Percentiles rank a stretch among this genome's conserved stretches.
Conservation (phyloP, 108 stramenopile genomes). For the Pseudonitzschia delicatissima region DNA sequence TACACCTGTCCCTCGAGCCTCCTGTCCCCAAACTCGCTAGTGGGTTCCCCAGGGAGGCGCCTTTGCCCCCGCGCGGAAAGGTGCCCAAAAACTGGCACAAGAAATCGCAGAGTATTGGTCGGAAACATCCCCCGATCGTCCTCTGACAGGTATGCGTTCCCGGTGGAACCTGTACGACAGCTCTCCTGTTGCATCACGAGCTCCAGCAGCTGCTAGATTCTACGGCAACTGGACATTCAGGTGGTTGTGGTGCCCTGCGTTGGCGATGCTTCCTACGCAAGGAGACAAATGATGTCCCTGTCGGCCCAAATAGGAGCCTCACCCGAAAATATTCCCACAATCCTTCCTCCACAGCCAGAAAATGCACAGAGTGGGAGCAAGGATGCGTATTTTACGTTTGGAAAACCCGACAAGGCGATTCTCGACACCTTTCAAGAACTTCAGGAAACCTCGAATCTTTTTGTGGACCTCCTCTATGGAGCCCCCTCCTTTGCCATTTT, state of each 20-base stretch:
- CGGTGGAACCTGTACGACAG: conserved; percentile 84
- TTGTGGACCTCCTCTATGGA: conserved; percentile 76
- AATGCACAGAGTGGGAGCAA: neutral
- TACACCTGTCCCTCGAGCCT: conserved; percentile 42
- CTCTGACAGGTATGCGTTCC: conserved; percentile 69
- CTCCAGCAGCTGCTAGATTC: conserved; percentile 32
- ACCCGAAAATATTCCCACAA: conserved; percentile 49
- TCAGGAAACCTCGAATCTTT: conserved; percentile 54
- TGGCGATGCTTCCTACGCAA: conserved; percentile 73
- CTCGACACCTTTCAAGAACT: conserved; percentile 63
- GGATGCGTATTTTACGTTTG: conserved; percentile 60
- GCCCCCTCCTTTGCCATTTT: conserved; percentile 74
- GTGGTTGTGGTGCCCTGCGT: conserved; percentile 85
- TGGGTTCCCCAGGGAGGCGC: conserved; percentile 80
- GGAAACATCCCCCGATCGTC: conserved; percentile 46
- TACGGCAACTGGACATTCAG: conserved; percentile 52
- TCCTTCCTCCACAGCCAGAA: conserved; percentile 39
- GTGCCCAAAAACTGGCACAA: conserved; percentile 30
- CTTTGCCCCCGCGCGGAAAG: conserved; percentile 43
- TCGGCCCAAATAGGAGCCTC: conserved; percentile 19
- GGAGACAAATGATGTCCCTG: conserved; percentile 75
- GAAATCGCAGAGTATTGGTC: conserved; percentile 57
- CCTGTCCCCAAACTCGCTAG: conserved; percentile 59
- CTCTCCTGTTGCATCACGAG: conserved; percentile 58
- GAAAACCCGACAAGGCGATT: conserved; percentile 54